phyloP scores from a whole-genome alignment of 2,329 filamentous ascomycete genomes.

The Pleurostoma richardsiae region DNA sequence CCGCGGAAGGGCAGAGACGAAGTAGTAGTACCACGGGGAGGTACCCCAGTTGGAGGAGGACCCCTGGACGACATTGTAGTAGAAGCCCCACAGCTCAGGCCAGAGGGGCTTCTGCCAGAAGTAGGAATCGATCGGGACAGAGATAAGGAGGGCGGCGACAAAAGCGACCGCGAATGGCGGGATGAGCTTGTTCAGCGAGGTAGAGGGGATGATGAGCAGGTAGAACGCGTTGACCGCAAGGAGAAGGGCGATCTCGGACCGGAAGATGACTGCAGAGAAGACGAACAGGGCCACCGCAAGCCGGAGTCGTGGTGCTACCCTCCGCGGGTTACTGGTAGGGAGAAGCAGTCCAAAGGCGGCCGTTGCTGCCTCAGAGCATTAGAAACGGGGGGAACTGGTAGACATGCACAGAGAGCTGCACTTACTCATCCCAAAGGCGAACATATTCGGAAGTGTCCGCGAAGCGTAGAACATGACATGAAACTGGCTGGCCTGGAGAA shows the following conservation, averaged over 20 bases:
- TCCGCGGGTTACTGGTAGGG: slow-evolving; percentile 23
- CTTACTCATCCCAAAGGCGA: slow-evolving; percentile 82
- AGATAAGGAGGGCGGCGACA: slow-evolving; percentile 60
- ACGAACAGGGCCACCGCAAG: slow-evolving; percentile 72
- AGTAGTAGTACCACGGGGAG: slow-evolving; percentile 83
- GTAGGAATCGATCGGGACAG: slow-evolving; percentile 78
- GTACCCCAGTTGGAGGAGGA: slow-evolving; percentile 85
- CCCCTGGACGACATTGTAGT: slow-evolving; percentile 83
- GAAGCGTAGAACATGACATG: slow-evolving; percentile 92
- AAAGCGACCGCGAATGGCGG: slow-evolving; percentile 62
- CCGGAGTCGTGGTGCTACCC: slow-evolving; percentile 42
- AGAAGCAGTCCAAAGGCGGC: slow-evolving; percentile 51
- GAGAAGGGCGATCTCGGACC: slow-evolving; percentile 81
- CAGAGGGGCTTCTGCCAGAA: slow-evolving; percentile 88
- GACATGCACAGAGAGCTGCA: slow-evolving; percentile 9
- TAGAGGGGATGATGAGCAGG: slow-evolving; percentile 51
- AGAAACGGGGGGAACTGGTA: neutral
- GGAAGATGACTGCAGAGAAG: slow-evolving; percentile 77
- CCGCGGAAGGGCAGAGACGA: slow-evolving; percentile 72
- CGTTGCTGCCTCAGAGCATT: slow-evolving; percentile 49
- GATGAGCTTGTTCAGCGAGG: slow-evolving; percentile 54
- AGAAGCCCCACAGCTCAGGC: slow-evolving; percentile 87
- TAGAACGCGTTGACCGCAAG: slow-evolving; percentile 63
- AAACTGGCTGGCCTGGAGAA: slow-evolving; percentile 80
- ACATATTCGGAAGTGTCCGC: slow-evolving; percentile 91